Evolutionary conservation across 2,329 filamentous ascomycete species (phyloP).

Genomic region (Paecilomyces sp.): DNA sequence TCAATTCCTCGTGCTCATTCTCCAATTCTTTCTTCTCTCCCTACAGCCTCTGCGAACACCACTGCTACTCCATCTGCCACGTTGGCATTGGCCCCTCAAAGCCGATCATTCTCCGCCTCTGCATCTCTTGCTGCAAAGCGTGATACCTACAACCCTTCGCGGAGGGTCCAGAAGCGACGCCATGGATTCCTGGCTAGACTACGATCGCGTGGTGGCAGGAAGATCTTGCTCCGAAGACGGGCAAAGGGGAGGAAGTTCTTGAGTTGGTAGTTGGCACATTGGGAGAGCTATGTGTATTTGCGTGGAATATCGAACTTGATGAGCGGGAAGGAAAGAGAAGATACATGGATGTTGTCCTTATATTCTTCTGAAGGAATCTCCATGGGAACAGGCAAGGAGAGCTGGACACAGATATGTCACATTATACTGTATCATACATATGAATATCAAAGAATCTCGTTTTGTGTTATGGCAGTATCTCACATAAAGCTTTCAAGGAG

Average conservation of each 20-base stretch:
- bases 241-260: constrained; percentile 47
- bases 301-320: too few species aligned
- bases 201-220: constrained; percentile 46
- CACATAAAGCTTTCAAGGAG: background rate
- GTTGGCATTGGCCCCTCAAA: constrained; percentile 17
- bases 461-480: background rate
- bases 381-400: background rate
- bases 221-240: constrained; percentile 47
- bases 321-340: background rate
- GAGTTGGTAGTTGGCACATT: constrained; percentile 39
- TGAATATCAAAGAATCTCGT: background rate
- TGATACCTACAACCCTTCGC: constrained; percentile 53
- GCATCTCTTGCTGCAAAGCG: constrained; percentile 38
- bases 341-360: background rate
- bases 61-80: constrained; percentile 8
- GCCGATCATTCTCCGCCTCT: constrained; percentile 37
- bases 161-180: constrained; percentile 54
- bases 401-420: background rate
- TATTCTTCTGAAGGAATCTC: background rate
- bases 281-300: background rate
- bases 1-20: constrained; percentile 33
- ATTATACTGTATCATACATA: background rate
- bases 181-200: constrained; percentile 53
- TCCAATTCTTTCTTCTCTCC: constrained; percentile 10
- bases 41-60: constrained; percentile 7